These are phyloP conservation scores for Mucor circinelloides DNA, from an alignment of 371 early-diverging fungal genomes.

Conservation along the genomic window DNA sequence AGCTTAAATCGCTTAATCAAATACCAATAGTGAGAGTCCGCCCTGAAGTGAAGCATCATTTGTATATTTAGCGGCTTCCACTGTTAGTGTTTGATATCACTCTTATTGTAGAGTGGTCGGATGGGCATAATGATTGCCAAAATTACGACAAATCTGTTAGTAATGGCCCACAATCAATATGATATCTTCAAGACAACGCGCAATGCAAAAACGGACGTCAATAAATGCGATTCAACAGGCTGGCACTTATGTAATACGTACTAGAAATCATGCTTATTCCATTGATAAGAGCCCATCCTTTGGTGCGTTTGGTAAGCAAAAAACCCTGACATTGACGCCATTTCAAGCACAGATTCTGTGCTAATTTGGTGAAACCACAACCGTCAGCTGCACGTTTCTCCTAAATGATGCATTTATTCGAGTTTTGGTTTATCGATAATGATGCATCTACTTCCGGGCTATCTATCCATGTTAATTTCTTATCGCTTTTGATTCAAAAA, in stretches of 20 bases:
- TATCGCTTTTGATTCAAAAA: background rate
- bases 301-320: background rate
- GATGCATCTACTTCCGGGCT: background rate
- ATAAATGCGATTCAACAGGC: background rate
- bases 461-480: background rate
- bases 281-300: background rate
- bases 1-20: too few relatives aligned
- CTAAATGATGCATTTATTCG: background rate
- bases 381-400: background rate
- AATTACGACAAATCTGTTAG: too few relatives aligned
- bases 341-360: background rate
- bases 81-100: too few relatives aligned
- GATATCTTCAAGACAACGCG: too few relatives aligned
- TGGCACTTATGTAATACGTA: background rate
- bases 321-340: background rate
- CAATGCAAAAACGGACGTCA: too few relatives aligned
- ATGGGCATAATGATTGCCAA: too few relatives aligned
- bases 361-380: background rate
- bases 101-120: too few relatives aligned
- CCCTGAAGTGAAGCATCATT: too few relatives aligned
- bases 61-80: too few relatives aligned
- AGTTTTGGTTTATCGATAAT: background rate
- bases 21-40: too few relatives aligned
- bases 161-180: too few relatives aligned
- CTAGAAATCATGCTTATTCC: background rate